Evolutionary conservation across 768 basidiomycete species (phyloP), one percentile per base, ranked within the genome.

Genomic region (Pluteus cervinus): DNA sequence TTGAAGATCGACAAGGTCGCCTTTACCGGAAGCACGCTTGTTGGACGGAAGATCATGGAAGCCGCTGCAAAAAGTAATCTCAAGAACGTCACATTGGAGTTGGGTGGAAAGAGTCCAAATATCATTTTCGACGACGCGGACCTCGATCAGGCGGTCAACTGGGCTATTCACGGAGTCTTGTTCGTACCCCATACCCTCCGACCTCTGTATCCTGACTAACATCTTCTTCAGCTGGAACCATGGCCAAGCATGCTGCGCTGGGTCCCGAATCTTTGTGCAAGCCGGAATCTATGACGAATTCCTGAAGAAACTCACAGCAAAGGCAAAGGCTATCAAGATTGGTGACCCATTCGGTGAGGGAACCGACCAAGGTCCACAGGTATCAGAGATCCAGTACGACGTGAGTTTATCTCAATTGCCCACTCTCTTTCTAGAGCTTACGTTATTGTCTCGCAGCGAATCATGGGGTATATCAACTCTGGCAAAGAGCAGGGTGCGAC

Each of bases 251-350:
- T 92, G 90, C 62, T 75, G 76, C 46, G 88, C 88, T 5, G 85
- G 88, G 9, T 83, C 87, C 10, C 76, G 91, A 34, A 81, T 92
- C 44, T 91, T 76, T 52, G 85, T 93, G 8, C 88, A 91, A 47
- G 76, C 76, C 36, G 61, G 65, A 5, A 76, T 91, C 47, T 91
- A 91, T 56, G 85, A 90, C 56, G 58, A 78, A 47, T 92, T 93
- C 68, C 57, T 89, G 36, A 54, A 61, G 33, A 65, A 56, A 37
- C 82, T 85, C 56, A 65, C 68, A 1, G 66, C 56, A 25, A 61
- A 71, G 51, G 62, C 77, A 33, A 61, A 65, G 51, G 45, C 45
- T 1, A 55, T 81, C 48, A 71, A 72, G 53, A 61, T 83, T 35
- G 86, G 84, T 15, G 73, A 81, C 51, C 84, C 85, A 5, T 86